Evolutionary conservation across 257 asterid species (phyloP).

Genomic region (Solanum pinnatisectum): DNA sequence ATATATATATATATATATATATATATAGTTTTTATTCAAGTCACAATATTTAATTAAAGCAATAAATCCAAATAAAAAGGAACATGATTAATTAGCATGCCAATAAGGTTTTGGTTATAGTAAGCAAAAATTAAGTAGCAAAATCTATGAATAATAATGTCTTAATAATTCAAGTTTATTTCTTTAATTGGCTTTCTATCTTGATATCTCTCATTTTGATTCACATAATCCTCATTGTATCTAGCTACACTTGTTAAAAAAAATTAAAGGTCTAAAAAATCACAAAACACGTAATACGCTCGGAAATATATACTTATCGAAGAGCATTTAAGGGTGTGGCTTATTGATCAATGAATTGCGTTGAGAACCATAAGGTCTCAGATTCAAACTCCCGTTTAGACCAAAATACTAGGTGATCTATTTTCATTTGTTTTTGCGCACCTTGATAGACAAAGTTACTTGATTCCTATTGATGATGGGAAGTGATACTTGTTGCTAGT

Average conservation of each 20-base stretch:
- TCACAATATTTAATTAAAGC: not conserved
- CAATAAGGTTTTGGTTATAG: not conserved
- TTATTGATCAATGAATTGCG: not conserved
- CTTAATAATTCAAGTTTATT: not conserved
- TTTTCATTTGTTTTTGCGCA: not conserved
- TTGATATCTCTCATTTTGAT: not conserved
- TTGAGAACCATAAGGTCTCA: not conserved
- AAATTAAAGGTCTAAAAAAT: not conserved
- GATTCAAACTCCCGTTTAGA: not conserved
- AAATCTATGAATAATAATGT: not conserved
- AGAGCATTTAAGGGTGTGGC: not conserved
- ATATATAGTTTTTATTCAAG: not conserved
- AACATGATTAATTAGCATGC: not conserved
- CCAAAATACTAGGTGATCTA: not conserved
- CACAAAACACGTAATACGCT: not conserved
- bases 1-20: too few species aligned
- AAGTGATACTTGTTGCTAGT: too few species aligned
- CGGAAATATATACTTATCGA: not conserved
- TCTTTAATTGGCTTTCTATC: not conserved
- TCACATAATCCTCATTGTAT: not conserved
- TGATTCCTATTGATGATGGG: not conserved
- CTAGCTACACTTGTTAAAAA: not conserved
- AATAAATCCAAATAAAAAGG: not conserved
- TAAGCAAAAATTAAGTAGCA: not conserved
- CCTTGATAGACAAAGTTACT: too few species aligned